A percentile compares a stretch with the other conserved stretches of the same genome.
These are phyloP conservation scores for Pezicula rhizophila DNA, from an alignment of 2,329 filamentous ascomycete species.

Conservation along the genomic window DNA sequence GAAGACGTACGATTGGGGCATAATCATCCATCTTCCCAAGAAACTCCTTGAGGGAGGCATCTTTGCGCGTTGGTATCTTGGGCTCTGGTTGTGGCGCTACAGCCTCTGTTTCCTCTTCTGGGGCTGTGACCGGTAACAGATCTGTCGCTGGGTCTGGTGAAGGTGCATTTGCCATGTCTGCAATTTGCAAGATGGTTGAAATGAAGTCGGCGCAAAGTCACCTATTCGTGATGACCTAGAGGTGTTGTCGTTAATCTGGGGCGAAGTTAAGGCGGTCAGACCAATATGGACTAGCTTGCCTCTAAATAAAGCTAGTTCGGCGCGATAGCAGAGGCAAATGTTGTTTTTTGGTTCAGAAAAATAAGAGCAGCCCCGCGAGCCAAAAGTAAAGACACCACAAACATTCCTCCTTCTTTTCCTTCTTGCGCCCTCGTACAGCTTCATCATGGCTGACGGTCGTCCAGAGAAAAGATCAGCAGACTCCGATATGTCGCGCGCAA, in stretches of 20 bases:
- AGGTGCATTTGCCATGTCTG: slow-evolving; percentile 25
- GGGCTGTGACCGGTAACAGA: slow-evolving; percentile 19
- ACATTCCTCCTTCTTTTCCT: slow-evolving; percentile 5
- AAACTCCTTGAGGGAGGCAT: slow-evolving; percentile 88
- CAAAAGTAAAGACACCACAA: slow-evolving; percentile 20
- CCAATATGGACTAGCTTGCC: background rate
- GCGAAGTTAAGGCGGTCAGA: slow-evolving; percentile 7
- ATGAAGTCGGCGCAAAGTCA: background rate
- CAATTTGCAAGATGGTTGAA: background rate
- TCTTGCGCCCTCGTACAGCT: slow-evolving; percentile 3
- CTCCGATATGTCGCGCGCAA: slow-evolving; percentile 39
- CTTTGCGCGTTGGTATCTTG: slow-evolving; percentile 75
- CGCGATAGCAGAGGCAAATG: background rate
- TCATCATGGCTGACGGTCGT: slow-evolving; percentile 50
- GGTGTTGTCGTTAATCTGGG: background rate
- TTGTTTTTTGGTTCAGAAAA: background rate
- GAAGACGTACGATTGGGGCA: slow-evolving; percentile 77
- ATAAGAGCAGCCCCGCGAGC: slow-evolving; percentile 15
- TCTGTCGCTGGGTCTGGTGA: slow-evolving; percentile 26
- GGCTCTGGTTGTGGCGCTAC: slow-evolving; percentile 48
- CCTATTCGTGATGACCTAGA: background rate
- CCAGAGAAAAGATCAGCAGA: slow-evolving; percentile 33
- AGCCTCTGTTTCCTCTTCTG: slow-evolving; percentile 33
- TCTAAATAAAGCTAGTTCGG: background rate
- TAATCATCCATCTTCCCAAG: slow-evolving; percentile 96